Conservation (phyloP, 257 asterid species). For the Lycium ferocissimum region DNA sequence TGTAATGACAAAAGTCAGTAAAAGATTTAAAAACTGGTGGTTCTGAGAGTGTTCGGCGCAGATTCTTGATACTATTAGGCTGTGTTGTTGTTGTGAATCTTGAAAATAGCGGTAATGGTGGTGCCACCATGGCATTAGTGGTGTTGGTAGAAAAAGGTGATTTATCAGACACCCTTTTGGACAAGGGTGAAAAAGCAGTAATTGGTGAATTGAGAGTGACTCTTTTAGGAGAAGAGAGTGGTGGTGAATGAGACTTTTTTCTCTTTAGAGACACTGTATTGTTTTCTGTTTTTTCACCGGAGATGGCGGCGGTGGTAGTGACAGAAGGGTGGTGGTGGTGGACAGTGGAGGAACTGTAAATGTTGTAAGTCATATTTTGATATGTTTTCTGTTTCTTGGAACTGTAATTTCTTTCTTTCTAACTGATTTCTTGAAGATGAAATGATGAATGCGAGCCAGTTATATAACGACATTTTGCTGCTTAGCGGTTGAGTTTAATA, state of each 20-base stretch:
- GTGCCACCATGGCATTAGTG: background rate
- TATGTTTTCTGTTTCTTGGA: conserved; percentile 11
- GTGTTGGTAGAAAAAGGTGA: background rate
- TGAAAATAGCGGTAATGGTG: background rate
- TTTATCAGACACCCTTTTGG: conserved; percentile 2
- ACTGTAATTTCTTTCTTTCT: background rate
- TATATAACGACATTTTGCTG: background rate
- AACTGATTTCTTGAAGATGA: conserved; percentile 26
- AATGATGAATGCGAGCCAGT: background rate
- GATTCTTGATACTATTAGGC: background rate
- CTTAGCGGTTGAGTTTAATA: background rate
- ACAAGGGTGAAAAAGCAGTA: background rate
- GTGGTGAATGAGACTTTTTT: background rate
- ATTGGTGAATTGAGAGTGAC: background rate
- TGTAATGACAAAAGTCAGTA: background rate
- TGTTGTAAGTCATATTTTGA: background rate
- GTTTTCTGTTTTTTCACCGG: background rate
- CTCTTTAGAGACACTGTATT: conserved; percentile 23
- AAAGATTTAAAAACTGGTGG: conserved; percentile 19
- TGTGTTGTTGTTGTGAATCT: background rate
- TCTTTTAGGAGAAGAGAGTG: background rate
- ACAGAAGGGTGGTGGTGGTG: background rate
- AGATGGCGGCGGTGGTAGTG: background rate
- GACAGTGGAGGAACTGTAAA: conserved; percentile 11
- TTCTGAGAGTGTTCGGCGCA: conserved; percentile 27